A percentile compares a stretch with the other conserved stretches of the same genome.
These are phyloP conservation scores for Aspergillus chevalieri DNA, from an alignment of 2,329 filamentous ascomycete genomes.

Conservation along the genomic window DNA sequence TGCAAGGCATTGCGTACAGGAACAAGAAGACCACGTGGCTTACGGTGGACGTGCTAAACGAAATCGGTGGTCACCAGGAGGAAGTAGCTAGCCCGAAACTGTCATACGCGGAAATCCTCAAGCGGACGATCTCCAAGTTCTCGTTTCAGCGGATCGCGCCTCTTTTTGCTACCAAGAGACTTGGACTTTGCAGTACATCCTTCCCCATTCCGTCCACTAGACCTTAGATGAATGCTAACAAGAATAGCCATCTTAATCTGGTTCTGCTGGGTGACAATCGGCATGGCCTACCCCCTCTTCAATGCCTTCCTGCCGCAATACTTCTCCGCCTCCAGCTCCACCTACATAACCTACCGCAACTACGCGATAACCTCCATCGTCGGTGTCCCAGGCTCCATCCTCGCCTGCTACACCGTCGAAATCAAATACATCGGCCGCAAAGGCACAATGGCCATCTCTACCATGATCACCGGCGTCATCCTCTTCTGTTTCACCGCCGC, in stretches of 20 bases:
- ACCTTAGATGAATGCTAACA: background rate
- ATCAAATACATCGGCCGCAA: constrained; percentile 58
- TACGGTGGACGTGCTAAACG: constrained; percentile 61
- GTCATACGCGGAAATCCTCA: constrained; percentile 46
- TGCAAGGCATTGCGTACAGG: constrained; percentile 69
- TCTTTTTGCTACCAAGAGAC: constrained; percentile 49
- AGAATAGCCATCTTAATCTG: constrained; percentile 50
- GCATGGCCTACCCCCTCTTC: constrained; percentile 82
- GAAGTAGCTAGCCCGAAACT: constrained; percentile 36
- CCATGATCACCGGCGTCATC: constrained; percentile 48
- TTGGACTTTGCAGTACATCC: constrained; percentile 43
- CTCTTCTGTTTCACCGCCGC: constrained; percentile 52
- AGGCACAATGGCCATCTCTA: constrained; percentile 50
- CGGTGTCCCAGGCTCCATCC: constrained; percentile 69
- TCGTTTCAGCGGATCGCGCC: constrained; percentile 61
- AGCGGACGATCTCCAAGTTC: constrained; percentile 58
- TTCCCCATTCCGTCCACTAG: background rate
- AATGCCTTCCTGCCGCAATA: constrained; percentile 89
- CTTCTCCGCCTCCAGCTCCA: constrained; percentile 48
- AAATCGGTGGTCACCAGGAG: constrained; percentile 46
- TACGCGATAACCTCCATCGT: constrained; percentile 73
- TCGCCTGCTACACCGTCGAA: constrained; percentile 68
- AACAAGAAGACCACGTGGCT: constrained; percentile 68
- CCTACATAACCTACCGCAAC: constrained; percentile 60
- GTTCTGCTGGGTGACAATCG: constrained; percentile 77